phyloP scores from a whole-genome alignment of 768 basidiomycete genomes.

The Auricularia sp. region DNA sequence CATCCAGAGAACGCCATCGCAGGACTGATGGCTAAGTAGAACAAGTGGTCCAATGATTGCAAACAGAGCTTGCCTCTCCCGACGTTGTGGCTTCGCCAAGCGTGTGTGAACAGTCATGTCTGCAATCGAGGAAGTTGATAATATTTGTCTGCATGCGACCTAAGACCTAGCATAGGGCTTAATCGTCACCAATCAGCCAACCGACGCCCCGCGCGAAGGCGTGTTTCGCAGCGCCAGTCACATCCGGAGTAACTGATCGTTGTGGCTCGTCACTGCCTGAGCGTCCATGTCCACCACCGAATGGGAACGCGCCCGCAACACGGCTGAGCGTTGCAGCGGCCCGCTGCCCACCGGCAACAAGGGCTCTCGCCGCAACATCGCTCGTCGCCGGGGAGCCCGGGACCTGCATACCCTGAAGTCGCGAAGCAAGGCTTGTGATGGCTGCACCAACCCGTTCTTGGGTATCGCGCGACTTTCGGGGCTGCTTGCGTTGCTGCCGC shows the following conservation, averaged over 20 bases:
- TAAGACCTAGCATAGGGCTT: background rate
- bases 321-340: slow-evolving; percentile 65
- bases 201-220: slow-evolving; percentile 87
- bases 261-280: slow-evolving; percentile 22
- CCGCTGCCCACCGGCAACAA: slow-evolving; percentile 27
- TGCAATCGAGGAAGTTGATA: too few relatives aligned
- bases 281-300: slow-evolving; percentile 37
- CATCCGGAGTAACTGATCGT: slow-evolving; percentile 43
- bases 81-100: too few relatives aligned
- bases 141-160: too few relatives aligned
- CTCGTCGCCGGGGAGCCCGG: slow-evolving; percentile 4
- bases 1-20: too few relatives aligned
- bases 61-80: too few relatives aligned
- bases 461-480: slow-evolving; percentile 12
- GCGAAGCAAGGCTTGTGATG: slow-evolving; percentile 2
- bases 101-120: too few relatives aligned
- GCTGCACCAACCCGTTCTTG: slow-evolving; percentile 20
- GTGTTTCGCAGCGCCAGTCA: slow-evolving; percentile 63
- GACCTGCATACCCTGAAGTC: slow-evolving; percentile 12
- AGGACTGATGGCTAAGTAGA: too few relatives aligned
- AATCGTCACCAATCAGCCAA: slow-evolving; percentile 87
- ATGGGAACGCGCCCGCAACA: slow-evolving; percentile 68
- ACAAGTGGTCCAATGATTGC: too few relatives aligned
- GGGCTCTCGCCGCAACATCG: slow-evolving; percentile 8
- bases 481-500: slow-evolving; percentile 4